Conservation (phyloP, 345 rosid genomes). For the Populus nigra region DNA sequence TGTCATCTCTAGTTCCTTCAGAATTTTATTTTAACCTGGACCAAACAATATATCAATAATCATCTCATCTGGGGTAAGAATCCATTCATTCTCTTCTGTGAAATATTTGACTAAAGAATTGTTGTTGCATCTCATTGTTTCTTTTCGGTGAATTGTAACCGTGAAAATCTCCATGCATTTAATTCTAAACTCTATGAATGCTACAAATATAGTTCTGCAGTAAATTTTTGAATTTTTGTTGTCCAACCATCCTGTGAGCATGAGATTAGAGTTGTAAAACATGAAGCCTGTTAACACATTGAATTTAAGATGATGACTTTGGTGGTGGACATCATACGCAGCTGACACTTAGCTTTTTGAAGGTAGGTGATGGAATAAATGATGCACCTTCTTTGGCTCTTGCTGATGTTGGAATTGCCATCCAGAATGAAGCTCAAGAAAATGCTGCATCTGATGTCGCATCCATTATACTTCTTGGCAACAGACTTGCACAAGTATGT, state of each 20-base stretch:
- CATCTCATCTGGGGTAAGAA: neutral
- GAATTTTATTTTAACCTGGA: neutral
- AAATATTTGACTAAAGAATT: neutral
- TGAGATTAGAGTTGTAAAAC: neutral
- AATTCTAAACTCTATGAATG: neutral
- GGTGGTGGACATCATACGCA: neutral
- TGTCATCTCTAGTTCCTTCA: slow-evolving; percentile 1
- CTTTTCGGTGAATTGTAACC: neutral
- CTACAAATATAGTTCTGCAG: neutral
- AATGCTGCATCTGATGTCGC: slow-evolving; percentile 90
- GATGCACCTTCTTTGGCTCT: slow-evolving; percentile 96
- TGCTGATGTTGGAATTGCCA: slow-evolving; percentile 89
- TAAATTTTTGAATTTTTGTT: neutral
- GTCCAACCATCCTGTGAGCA: neutral
- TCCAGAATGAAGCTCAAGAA: slow-evolving; percentile 82
- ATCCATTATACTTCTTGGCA: slow-evolving; percentile 84
- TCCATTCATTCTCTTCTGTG: neutral
- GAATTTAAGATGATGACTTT: neutral
- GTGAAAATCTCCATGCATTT: neutral
- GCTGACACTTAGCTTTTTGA: slow-evolving; percentile 12
- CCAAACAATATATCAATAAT: neutral
- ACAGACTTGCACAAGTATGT: slow-evolving; percentile 78
- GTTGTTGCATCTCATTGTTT: neutral
- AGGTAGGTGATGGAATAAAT: slow-evolving; percentile 98
- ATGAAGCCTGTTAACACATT: neutral